Evolutionary conservation across 805 yeast genomes (phyloP), one percentile per base, ranked within the genome.

Genomic region (Starmerella apicola): DNA sequence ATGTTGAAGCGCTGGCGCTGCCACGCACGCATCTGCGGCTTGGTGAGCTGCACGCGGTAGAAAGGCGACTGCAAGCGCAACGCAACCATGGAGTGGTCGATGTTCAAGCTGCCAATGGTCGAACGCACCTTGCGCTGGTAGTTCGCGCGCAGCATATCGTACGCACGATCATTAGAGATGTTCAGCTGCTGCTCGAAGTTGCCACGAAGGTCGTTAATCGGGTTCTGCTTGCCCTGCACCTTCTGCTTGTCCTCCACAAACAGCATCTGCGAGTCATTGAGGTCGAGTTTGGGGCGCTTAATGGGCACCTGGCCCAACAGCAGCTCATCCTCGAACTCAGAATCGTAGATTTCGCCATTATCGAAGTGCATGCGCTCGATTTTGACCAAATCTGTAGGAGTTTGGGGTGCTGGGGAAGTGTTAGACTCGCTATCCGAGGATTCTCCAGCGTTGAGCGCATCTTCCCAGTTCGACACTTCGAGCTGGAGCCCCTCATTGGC

Each of bases 11-110:
- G 67, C 1, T 86, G 80, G 46, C 95, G 70, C 54, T 88, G 97
- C 65, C 79, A 81, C 18, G 75, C 68, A 42, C 98, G 69, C 26
- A 79, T 65, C 50, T 80, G 81, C 5, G 70, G 68, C 49, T 76
- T 75, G 5, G 79, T 63, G 26, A 84, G 62, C 45, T 68, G 73
- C 22, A 86, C 95, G 53, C 80, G 82, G 62, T 84, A 91, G 60
- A 74, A 85, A 2, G 98, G 98, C 0, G 85, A 72, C 61, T 91
- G 98, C 36, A 91, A 65, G 36, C 91, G 68, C 21, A 75, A 54
- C 0, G 98, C 96, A 1, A 95, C 94, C 51, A 76, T 68, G 0
- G 96, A 74, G 58, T 91, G 98, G 53, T 91, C 97, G 46, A 91
- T 85, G 37, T 74, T 78, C 46, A 91, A 67, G 50, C 88, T 83